Conservation (phyloP, 495 filamentous ascomycete genomes). For the Penicillium turbatum region DNA sequence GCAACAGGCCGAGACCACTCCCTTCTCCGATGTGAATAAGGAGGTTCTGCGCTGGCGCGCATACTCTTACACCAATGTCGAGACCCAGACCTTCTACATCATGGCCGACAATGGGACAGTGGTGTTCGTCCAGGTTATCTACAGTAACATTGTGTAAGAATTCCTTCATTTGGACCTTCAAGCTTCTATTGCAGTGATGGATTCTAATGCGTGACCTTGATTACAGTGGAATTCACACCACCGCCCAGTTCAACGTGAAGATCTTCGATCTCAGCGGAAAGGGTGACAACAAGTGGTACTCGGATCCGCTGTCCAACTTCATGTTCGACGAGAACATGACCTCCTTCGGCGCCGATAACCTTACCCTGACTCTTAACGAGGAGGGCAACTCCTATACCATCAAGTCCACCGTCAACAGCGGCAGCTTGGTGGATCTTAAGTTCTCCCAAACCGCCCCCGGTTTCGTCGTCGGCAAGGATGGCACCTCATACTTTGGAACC, state of each 20-base stretch:
- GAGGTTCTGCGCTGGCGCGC: constrained; percentile 78
- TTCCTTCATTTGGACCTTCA: background rate
- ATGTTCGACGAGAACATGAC: constrained; percentile 80
- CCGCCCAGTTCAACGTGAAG: constrained; percentile 87
- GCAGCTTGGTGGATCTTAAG: constrained; percentile 76
- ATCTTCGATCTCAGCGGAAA: constrained; percentile 74
- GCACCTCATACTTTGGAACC: constrained; percentile 79
- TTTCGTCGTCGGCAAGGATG: constrained; percentile 81
- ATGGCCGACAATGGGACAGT: constrained; percentile 72
- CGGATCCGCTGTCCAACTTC: constrained; percentile 67
- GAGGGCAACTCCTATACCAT: constrained; percentile 77
- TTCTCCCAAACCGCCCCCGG: constrained; percentile 72
- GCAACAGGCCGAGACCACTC: constrained; percentile 68
- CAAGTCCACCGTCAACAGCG: constrained; percentile 75
- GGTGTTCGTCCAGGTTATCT: constrained; percentile 85
- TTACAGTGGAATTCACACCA: constrained; percentile 78
- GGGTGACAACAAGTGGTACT: constrained; percentile 68
- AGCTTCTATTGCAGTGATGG: constrained; percentile 2
- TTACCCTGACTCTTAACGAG: constrained; percentile 75
- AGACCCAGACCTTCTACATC: constrained; percentile 96
- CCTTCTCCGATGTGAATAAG: constrained; percentile 74
- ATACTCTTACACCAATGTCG: constrained; percentile 80
- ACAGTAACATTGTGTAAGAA: constrained; percentile 92
- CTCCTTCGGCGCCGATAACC: constrained; percentile 77
- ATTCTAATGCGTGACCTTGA: background rate